Base-by-base conservation (phyloP, 345 rosid genomes). In the Pistacia integerrima region DNA sequence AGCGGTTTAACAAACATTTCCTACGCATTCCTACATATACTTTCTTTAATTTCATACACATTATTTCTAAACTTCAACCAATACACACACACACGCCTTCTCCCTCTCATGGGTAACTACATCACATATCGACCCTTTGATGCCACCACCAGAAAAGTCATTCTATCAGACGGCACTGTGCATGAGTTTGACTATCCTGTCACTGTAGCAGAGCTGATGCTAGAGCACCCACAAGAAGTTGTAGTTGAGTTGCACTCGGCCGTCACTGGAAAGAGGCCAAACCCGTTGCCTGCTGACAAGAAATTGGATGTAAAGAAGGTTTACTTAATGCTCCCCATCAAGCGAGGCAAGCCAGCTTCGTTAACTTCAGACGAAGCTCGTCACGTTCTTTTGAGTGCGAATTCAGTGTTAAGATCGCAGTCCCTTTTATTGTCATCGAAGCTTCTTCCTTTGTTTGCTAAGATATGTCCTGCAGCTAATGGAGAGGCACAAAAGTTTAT, bases 181-280 rank as follows among this genome's bases (percentile, higher is more conserved):
- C 85, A 77, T 17, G 88, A 76, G 70, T 80, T 87, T n/a, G 86
- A 79, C 63, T 80, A 77, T 25, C 79, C 89, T 0, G 59, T 87
- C 5, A 91, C 96, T 0, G 96, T 73, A n/a, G 96, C 96, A 0
- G 98, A 93, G 88, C 85, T 93, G 3, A 93, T 93, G 96, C 69
- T 93, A 8, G 98, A 91, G 11, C 81, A 91, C 74, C 98, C 96
- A 0, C 87, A 84, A 46, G 90, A 93, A 13, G 94, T 91, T 14
- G 98, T 93, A 59, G 94, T 90, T 12, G 96, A 93, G 74, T 86
- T 91, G 78, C 79, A 77, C 22, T 73, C 89, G 0, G 77, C 76
- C 4, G 35, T 79, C 49, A 74, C 80, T 2, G 81, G 80, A 58
- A 88, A 77, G 46, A 80, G 87, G 80, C 88, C 89, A 10, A 41